Evolutionary conservation across 1,284 basidiomycete genomes (phyloP).

Genomic region (Moesziomyces sp.): DNA sequence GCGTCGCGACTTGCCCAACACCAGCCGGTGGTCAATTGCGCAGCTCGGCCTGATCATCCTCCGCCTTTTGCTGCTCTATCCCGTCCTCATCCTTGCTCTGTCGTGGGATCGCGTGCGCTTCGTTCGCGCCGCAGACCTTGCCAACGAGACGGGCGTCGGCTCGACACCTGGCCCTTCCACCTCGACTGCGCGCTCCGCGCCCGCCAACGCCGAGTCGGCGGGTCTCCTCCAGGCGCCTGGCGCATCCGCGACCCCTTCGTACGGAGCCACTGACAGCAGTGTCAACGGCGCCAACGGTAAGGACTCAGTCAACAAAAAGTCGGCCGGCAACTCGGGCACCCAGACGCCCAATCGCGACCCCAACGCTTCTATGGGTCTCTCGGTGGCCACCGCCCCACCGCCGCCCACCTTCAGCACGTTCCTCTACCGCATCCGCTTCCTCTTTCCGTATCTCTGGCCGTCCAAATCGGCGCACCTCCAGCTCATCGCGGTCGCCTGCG

Average conservation of each 20-base stretch:
- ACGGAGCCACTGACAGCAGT: constrained; percentile 33
- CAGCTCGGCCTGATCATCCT: constrained; percentile 55
- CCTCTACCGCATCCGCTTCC: constrained; percentile 71
- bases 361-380: constrained; percentile 60
- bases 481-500: constrained; percentile 76
- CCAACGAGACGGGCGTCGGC: constrained; percentile 12
- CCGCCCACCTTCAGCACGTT: constrained; percentile 60
- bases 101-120: constrained; percentile 52
- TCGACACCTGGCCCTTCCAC: constrained; percentile 12
- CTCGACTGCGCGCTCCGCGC: constrained; percentile 22
- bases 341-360: constrained; percentile 42
- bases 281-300: constrained; percentile 7
- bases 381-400: constrained; percentile 52
- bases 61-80: constrained; percentile 56
- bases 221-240: constrained; percentile 31
- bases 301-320: constrained; percentile 7
- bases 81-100: constrained; percentile 50
- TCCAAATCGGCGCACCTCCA: constrained; percentile 76
- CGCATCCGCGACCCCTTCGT: constrained; percentile 18
- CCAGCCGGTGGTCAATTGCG: constrained; percentile 49
- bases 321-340: constrained; percentile 23
- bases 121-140: constrained; percentile 48
- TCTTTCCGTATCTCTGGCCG: constrained; percentile 86
- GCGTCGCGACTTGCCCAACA: constrained; percentile 19
- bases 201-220: constrained; percentile 23